Evolutionary conservation across 176 grass and related monocot species (phyloP), one percentile per base, ranked within the genome.

Genomic region (Ensete ventricosum): DNA sequence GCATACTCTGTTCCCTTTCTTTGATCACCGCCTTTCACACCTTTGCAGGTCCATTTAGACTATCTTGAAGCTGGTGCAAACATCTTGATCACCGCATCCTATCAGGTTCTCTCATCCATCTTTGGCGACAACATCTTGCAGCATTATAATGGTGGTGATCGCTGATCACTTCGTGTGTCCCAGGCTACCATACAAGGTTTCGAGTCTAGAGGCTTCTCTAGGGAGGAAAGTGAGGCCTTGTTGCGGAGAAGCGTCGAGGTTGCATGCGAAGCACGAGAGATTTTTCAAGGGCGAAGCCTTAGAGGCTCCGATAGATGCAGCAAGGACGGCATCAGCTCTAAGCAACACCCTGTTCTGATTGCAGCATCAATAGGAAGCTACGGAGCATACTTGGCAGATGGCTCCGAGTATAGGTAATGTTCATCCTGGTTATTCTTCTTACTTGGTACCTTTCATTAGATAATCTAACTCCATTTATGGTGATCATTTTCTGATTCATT

Each of bases 1-100:
- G 34, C 34, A 43, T 4, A 43, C 4, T 43, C 3, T 43, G 34
- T 43, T 43, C 34, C 34, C 34, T 43, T 43, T 43, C 34, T 43
- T 43, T 43, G 22, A 48, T 67, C 29, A 9, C 29, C 25, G 14
- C 9, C 2, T 17, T 73, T 58, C 6, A 17, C 34, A 19, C 16
- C 52, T 21, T 55, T 58, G 55, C 73, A 87, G 85, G 85, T 83
- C 52, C 81, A 87, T 53, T n/a, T 87, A 11, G 81, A 83, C 29
- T 87, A 83, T 64, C 77, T 87, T 69, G 85, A 87, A 79, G 85
- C 85, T 22, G 85, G 85, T 57, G 85, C 85, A 54, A 87, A 66
- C 66, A 83, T 87, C 75, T 66, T 87, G 59, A 83, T 81, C 21
- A 83, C 85, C 9, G 81, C 72, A 53, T 74, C 75, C 3, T 64